Base-by-base conservation (phyloP, 2,329 filamentous ascomycete genomes). In the Penicillium sp. region DNA sequence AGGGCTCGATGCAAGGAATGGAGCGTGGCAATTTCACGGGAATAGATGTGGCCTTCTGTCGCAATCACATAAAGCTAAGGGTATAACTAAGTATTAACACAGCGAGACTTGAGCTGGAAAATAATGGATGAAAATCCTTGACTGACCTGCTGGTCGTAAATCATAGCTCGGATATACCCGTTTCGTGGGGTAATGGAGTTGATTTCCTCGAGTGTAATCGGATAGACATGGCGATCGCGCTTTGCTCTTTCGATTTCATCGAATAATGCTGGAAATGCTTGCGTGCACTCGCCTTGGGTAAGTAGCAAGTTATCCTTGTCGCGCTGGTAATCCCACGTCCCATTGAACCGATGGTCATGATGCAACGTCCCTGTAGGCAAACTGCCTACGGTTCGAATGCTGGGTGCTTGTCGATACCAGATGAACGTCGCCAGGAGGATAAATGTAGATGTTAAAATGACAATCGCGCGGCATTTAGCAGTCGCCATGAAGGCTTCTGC, bases 1-100 rank as follows among this genome's bases (percentile, higher is more conserved):
- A 76, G 62, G 9, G 72, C 70, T 32, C 72, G 69, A 46, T 75
- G 62, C 24, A 76, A 64, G 5, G 68, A 61, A 45, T 69, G 66
- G 14, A 75, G 64, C 10, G 65, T 69, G 2, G 64, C 70, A 8
- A 63, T 36, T 51, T 60, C 35, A 49, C 53, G 26, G 40, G 56
- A 40, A 53, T 42, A 52, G 11, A 43, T 46, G 4, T 38, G 34
- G 16, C 50, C 50, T 45, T 52, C 44, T 49, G 44, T 49, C n/a
- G 53, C 54, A 22, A 61, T 42, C 11, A 64, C 48, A 39, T 62
- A 62, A 9, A 65, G 48, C 38, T 62, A 10, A 9, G 6, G 24
- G n/a, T 29, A 22, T n/a, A n/a, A n/a, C n/a, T n/a, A n/a, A n/a
- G n/a, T n/a, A n/a, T n/a, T n/a, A n/a, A n/a, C n/a, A n/a, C n/a